These are phyloP conservation scores for Marchantia paleacea DNA, from an alignment of 225 moss, liverwort and hornwort genomes.

Conservation along the genomic window DNA sequence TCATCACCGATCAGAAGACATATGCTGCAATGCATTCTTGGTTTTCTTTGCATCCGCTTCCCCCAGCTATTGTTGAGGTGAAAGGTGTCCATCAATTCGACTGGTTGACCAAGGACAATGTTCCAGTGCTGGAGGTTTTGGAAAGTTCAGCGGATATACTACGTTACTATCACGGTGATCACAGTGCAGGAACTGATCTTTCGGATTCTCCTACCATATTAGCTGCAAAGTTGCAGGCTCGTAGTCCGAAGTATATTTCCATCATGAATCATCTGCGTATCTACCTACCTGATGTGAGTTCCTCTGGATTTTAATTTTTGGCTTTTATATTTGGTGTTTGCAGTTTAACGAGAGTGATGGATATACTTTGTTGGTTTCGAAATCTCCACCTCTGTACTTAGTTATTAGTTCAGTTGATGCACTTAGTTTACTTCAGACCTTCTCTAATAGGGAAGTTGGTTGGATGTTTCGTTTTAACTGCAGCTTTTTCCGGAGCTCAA, in stretches of 20 bases:
- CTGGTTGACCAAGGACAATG: slow-evolving; percentile 92
- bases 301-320: background rate
- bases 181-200: slow-evolving; percentile 78
- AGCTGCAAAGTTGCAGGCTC: slow-evolving; percentile 86
- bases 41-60: slow-evolving; percentile 82
- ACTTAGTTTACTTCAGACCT: too few relatives aligned
- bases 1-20: slow-evolving; percentile 98
- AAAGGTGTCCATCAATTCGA: slow-evolving; percentile 98
- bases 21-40: slow-evolving; percentile 97
- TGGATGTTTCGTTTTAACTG: background rate
- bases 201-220: slow-evolving; percentile 85
- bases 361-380: too few relatives aligned
- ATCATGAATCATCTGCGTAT: slow-evolving; percentile 99
- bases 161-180: slow-evolving; percentile 91
- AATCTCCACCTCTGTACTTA: too few relatives aligned
- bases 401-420: background rate
- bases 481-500: slow-evolving; percentile 93
- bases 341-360: background rate
- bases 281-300: slow-evolving; percentile 79
- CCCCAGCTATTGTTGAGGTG: slow-evolving; percentile 90
- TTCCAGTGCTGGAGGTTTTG: slow-evolving; percentile 89
- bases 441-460: background rate
- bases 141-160: slow-evolving; percentile 84
- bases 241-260: slow-evolving; percentile 94
- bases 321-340: background rate